These are phyloP conservation scores for Fusarium robinianum DNA, from an alignment of 2,329 filamentous ascomycete genomes.

Conservation along the genomic window DNA sequence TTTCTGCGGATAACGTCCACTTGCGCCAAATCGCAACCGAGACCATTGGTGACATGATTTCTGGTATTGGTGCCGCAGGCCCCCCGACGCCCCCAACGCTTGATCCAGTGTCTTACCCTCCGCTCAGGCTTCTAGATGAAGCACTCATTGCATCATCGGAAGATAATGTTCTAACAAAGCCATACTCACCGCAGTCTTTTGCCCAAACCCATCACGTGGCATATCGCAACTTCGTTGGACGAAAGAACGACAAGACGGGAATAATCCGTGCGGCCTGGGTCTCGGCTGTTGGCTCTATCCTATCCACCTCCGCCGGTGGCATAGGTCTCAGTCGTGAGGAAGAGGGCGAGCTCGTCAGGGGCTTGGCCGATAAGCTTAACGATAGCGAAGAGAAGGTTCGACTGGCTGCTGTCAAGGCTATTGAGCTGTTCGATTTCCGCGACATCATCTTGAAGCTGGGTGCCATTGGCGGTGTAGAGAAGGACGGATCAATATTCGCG, in stretches of 20 bases:
- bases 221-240: constrained; percentile 82
- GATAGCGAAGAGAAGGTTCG: constrained; percentile 92
- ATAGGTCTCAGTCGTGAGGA: constrained; percentile 86
- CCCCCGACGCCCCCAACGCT: constrained; percentile 73
- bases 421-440: constrained; percentile 79
- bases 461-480: constrained; percentile 72
- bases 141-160: constrained; percentile 49
- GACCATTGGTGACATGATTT: constrained; percentile 91
- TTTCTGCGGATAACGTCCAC: constrained; percentile 86
- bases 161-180: constrained; percentile 73
- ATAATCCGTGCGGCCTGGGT: constrained; percentile 86
- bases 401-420: constrained; percentile 81
- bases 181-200: constrained; percentile 87
- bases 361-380: constrained; percentile 77
- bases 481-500: constrained; percentile 76
- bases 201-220: constrained; percentile 76
- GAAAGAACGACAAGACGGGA: constrained; percentile 84
- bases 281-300: constrained; percentile 78
- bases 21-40: constrained; percentile 88
- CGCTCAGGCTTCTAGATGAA: constrained; percentile 66
- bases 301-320: constrained; percentile 88
- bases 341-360: constrained; percentile 73
- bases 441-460: constrained; percentile 84
- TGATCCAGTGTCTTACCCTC: constrained; percentile 86
- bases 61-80: constrained; percentile 89